Percentiles rank a stretch among this genome's conserved stretches.
These are phyloP conservation scores for Quillaja saponaria DNA, from an alignment of 306 rosid species.

Conservation along the genomic window DNA sequence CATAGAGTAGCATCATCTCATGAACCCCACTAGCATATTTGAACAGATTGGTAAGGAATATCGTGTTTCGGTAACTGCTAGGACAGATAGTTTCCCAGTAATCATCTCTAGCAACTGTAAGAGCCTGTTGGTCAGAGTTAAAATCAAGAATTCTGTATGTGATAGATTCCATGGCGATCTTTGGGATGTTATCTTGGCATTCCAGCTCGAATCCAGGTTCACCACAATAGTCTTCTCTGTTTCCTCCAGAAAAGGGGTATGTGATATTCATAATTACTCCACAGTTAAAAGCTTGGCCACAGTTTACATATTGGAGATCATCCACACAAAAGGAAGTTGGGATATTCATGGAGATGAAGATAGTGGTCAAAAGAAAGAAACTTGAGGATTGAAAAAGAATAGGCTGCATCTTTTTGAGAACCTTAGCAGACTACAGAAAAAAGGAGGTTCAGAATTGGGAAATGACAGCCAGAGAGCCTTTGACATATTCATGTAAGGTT, in stretches of 20 bases:
- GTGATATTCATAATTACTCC: background rate
- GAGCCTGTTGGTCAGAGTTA: background rate
- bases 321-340: background rate
- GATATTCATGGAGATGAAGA: conserved; percentile 21
- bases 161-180: background rate
- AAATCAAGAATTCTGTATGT: conserved; percentile 30
- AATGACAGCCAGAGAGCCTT: background rate
- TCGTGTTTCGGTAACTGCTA: background rate
- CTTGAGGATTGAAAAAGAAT: conserved; percentile 2
- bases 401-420: conserved; percentile 24
- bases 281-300: conserved; percentile 20
- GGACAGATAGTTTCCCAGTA: background rate
- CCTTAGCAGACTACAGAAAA: background rate
- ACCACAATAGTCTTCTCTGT: conserved; percentile 28
- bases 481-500: conserved; percentile 15
- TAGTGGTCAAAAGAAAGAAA: background rate
- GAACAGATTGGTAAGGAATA: conserved; percentile 13
- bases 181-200: background rate
- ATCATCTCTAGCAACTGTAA: conserved; percentile 37
- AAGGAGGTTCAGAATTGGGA: background rate
- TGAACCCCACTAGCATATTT: background rate
- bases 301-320: background rate
- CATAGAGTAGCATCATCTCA: conserved; percentile 10
- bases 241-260: conserved; percentile 40
- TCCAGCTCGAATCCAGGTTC: background rate